A percentile compares a stretch with the other conserved stretches of the same genome.
Evolutionary conservation across 2,329 filamentous ascomycete genomes (phyloP).

Genomic region (Colletotrichum aenigma): DNA sequence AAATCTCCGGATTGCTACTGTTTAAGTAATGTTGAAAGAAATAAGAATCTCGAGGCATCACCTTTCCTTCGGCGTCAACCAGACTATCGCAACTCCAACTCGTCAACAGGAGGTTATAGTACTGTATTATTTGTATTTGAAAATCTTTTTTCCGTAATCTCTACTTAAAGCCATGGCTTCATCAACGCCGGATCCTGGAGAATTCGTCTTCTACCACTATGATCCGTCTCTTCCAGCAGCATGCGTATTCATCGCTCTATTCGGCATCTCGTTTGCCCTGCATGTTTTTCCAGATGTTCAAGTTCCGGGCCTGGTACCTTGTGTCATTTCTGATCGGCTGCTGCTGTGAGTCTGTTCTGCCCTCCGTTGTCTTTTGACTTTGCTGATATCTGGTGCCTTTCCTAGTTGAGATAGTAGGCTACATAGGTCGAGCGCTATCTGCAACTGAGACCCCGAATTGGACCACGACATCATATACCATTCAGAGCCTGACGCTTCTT

Average conservation of each 20-base stretch:
- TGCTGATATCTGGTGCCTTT: too few species aligned
- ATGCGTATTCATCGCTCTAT: not conserved
- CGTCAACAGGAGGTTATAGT: not conserved
- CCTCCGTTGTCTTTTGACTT: too few species aligned
- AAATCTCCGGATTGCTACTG: not conserved
- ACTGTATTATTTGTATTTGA: not conserved
- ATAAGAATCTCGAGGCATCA: not conserved
- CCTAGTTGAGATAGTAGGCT: too few species aligned
- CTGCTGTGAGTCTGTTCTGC: too few species aligned
- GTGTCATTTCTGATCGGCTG: not conserved
- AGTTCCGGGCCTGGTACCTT: not conserved
- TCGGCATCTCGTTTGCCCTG: not conserved
- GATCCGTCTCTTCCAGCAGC: not conserved
- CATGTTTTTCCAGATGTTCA: not conserved
- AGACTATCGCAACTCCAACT: not conserved
- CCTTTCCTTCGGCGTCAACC: rapidly evolving
- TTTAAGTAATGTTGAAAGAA: not conserved
- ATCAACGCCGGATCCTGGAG: not conserved
- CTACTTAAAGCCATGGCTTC: not conserved
- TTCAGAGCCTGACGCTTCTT: conserved; percentile 23
- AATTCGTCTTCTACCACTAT: not conserved
- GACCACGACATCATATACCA: not conserved
- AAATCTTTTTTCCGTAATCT: rapidly evolving
- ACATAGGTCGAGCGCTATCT: too few species aligned
- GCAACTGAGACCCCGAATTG: too few species aligned